These are phyloP conservation scores for Pleurotus platypus DNA, from an alignment of 768 basidiomycete species.

Conservation along the genomic window DNA sequence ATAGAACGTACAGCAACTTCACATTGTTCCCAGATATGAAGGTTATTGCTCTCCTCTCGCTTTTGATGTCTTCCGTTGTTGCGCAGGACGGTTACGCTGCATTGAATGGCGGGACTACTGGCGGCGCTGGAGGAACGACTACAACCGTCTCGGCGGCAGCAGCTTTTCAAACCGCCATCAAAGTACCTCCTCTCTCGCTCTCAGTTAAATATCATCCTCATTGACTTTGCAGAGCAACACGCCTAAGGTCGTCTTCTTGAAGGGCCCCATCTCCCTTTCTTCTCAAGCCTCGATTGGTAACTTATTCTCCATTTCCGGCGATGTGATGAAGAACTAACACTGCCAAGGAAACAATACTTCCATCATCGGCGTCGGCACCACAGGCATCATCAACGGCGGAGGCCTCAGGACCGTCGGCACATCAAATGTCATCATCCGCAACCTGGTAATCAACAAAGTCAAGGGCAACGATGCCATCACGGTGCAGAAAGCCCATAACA, in stretches of 20 bases:
- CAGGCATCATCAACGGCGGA: slow-evolving; percentile 18
- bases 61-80: neutral
- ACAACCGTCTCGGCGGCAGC: slow-evolving; percentile 18
- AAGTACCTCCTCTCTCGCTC: slow-evolving; percentile 7
- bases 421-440: slow-evolving; percentile 19
- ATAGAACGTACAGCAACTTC: neutral
- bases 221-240: slow-evolving; percentile 11
- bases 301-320: neutral
- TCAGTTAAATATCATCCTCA: neutral
- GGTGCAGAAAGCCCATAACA: slow-evolving; percentile 15
- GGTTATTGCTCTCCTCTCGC: neutral
- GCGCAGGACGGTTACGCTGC: slow-evolving; percentile 19
- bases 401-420: slow-evolving; percentile 17
- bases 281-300: slow-evolving; percentile 18
- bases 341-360: slow-evolving; percentile 17
- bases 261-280: slow-evolving; percentile 15
- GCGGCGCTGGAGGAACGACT: slow-evolving; percentile 18
- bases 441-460: slow-evolving; percentile 20
- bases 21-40: neutral
- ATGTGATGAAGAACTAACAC: neutral
- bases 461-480: slow-evolving; percentile 20
- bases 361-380: slow-evolving; percentile 18
- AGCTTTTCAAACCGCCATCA: slow-evolving; percentile 20
- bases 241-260: slow-evolving; percentile 17
- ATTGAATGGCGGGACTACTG: slow-evolving; percentile 18